Evolutionary conservation across 495 filamentous ascomycete species (phyloP).

Genomic region (Tuber magnatum): DNA sequence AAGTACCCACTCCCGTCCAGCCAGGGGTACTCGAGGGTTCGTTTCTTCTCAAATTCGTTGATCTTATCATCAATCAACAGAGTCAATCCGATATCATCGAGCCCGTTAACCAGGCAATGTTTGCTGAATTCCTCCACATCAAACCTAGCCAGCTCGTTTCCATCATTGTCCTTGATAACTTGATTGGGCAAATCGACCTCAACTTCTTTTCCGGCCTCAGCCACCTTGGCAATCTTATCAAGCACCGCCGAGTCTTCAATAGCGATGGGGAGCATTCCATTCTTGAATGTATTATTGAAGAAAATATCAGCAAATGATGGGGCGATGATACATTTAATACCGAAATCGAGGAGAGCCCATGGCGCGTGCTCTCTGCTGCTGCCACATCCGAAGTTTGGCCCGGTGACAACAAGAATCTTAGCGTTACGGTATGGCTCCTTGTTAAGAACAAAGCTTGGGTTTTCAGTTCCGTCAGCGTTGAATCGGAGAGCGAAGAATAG

Average conservation of each 20-base stretch:
- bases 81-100: conserved; percentile 94
- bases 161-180: conserved; percentile 65
- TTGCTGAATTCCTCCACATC: conserved; percentile 87
- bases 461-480: conserved; percentile 62
- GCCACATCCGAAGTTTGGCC: conserved; percentile 92
- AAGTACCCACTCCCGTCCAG: conserved; percentile 84
- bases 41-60: conserved; percentile 66
- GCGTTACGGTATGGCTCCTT: conserved; percentile 73
- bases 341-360: conserved; percentile 94
- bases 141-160: conserved; percentile 65
- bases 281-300: conserved; percentile 99
- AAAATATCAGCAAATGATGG: conserved; percentile 95
- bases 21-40: conserved; percentile 78
- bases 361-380: conserved; percentile 91
- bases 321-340: conserved; percentile 87
- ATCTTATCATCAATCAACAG: conserved; percentile 90
- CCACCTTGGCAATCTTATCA: conserved; percentile 67
- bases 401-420: conserved; percentile 90
- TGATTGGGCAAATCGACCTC: conserved; percentile 88
- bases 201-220: conserved; percentile 72
- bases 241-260: conserved; percentile 63
- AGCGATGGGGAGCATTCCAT: conserved; percentile 89
- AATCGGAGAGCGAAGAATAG: conserved; percentile 80
- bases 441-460: conserved; percentile 82
- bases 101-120: conserved; percentile 87